phyloP scores from a whole-genome alignment of 768 basidiomycete species.

The Hemileccinum impolitum region DNA sequence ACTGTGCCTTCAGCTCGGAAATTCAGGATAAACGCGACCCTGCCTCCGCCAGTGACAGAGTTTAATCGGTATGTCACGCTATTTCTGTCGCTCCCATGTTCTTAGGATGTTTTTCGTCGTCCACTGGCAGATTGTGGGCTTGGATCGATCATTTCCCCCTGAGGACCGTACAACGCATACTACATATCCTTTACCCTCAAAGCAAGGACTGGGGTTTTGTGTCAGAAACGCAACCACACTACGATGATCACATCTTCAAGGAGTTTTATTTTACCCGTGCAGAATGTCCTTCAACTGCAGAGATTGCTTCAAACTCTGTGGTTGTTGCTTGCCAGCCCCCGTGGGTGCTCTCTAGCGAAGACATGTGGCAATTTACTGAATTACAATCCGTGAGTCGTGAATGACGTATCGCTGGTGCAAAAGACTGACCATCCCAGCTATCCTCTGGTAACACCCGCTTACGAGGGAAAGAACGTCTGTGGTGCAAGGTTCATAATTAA shows the following conservation, averaged over 20 bases:
- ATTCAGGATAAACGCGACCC: slow-evolving; percentile 23
- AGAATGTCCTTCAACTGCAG: slow-evolving; percentile 18
- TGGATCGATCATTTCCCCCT: slow-evolving; percentile 35
- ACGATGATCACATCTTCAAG: slow-evolving; percentile 41
- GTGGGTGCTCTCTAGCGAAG: slow-evolving; percentile 52
- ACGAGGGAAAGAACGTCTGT: slow-evolving; percentile 49
- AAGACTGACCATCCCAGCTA: slow-evolving; percentile 16
- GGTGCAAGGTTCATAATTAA: slow-evolving; percentile 50
- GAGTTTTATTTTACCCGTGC: slow-evolving; percentile 43
- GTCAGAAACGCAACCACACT: slow-evolving; percentile 30
- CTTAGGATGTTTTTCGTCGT: not conserved
- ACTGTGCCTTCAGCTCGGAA: slow-evolving; percentile 32
- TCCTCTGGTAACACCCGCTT: slow-evolving; percentile 38
- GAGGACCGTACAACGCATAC: slow-evolving; percentile 32
- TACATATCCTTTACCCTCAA: slow-evolving; percentile 45
- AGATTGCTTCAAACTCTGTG: slow-evolving; percentile 35
- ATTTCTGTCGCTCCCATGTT: not conserved
- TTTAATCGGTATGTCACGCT: slow-evolving; percentile 25
- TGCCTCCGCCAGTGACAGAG: slow-evolving; percentile 31
- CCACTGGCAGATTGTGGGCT: slow-evolving; percentile 21
- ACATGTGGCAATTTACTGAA: slow-evolving; percentile 50
- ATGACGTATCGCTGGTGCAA: not conserved
- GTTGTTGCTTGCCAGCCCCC: slow-evolving; percentile 60
- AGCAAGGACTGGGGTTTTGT: slow-evolving; percentile 43
- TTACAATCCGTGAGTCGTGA: slow-evolving; percentile 29